Percentiles rank a stretch among this genome's conserved stretches.
These are phyloP conservation scores for Aquilaria yunnanensis DNA, from an alignment of 345 rosid genomes.

Conservation along the genomic window DNA sequence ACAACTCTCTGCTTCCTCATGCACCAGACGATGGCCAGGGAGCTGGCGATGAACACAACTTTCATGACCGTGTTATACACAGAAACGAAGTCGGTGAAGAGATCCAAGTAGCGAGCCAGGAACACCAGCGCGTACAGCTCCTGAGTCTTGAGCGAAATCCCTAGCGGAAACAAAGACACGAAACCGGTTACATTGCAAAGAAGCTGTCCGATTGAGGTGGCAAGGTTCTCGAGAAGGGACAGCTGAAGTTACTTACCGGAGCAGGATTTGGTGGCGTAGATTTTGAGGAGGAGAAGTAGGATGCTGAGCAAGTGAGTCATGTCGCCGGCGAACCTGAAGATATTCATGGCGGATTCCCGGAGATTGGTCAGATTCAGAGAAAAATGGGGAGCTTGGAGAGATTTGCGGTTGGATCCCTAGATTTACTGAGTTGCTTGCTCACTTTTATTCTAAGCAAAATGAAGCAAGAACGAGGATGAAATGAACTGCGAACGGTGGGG, in stretches of 20 bases:
- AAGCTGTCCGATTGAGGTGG: too few relatives aligned
- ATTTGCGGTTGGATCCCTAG: constrained; percentile 9
- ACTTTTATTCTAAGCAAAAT: too few relatives aligned
- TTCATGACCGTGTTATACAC: constrained; percentile 87
- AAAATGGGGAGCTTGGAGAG: constrained; percentile 4
- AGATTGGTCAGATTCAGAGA: neutral
- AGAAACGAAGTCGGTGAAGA: constrained; percentile 68
- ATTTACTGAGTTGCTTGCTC: neutral
- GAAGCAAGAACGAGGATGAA: neutral
- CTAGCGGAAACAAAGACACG: constrained; percentile 22
- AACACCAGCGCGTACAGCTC: constrained; percentile 88
- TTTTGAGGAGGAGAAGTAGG: constrained; percentile 91
- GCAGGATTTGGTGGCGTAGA: constrained; percentile 91
- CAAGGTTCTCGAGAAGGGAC: too few relatives aligned
- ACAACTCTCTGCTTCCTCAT: constrained; percentile 72
- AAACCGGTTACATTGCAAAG: neutral
- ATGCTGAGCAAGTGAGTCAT: constrained; percentile 90
- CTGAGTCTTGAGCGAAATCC: constrained; percentile 89
- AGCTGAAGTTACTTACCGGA: constrained; percentile 39
- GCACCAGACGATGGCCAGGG: constrained; percentile 88
- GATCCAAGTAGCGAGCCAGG: constrained; percentile 82
- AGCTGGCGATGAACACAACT: constrained; percentile 75
- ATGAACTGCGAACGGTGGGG: neutral
- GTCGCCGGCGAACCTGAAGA: constrained; percentile 91
- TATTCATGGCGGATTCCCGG: constrained; percentile 43